Evolutionary conservation across 768 basidiomycete genomes (phyloP).

Genomic region (Albatrellus ellisii): DNA sequence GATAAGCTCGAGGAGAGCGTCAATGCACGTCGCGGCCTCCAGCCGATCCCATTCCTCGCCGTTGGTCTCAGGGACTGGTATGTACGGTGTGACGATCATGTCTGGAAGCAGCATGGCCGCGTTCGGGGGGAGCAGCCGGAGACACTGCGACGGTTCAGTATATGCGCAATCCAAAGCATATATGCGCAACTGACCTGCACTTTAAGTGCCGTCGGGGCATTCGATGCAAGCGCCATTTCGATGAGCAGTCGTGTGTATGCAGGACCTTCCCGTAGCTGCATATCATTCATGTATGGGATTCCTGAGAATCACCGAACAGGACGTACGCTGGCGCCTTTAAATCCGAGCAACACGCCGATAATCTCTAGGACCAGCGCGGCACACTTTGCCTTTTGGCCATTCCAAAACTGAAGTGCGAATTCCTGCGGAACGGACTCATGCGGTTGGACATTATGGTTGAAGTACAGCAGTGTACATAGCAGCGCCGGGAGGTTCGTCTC

Average conservation of each 20-base stretch:
- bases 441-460: conserved; percentile 47
- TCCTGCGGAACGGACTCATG: conserved; percentile 62
- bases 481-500: conserved; percentile 67
- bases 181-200: conserved; percentile 46
- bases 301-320: neutral
- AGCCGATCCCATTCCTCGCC: conserved; percentile 92
- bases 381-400: conserved; percentile 78
- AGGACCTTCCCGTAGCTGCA: conserved; percentile 41
- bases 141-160: conserved; percentile 30
- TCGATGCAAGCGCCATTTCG: conserved; percentile 87
- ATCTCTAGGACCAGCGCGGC: conserved; percentile 68
- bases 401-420: conserved; percentile 96
- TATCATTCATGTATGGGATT: conserved; percentile 2
- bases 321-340: conserved; percentile 53
- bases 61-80: conserved; percentile 68
- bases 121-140: conserved; percentile 42
- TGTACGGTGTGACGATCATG: conserved; percentile 57
- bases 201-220: conserved; percentile 80
- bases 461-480: conserved; percentile 56
- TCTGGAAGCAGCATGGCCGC: conserved; percentile 52
- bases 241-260: conserved; percentile 65
- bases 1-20: conserved; percentile 69
- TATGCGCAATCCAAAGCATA: neutral
- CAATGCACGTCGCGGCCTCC: conserved; percentile 67
- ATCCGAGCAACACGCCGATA: conserved; percentile 74